A percentile compares a stretch with the other conserved stretches of the same genome.
Conservation (phyloP, 257 asterid genomes). For the Nicotiana benthamiana region DNA sequence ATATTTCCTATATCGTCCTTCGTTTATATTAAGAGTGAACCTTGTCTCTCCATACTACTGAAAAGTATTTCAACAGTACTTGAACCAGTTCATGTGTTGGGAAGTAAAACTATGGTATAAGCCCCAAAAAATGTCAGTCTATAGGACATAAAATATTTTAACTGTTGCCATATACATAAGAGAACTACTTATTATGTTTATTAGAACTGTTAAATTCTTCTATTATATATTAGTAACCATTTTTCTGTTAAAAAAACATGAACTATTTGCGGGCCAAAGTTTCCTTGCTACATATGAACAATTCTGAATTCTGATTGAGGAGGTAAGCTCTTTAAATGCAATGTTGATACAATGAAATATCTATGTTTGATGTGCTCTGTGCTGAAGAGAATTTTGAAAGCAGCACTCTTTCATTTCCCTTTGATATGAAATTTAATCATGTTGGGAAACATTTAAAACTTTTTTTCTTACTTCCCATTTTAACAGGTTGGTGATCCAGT, state of each 20-base stretch:
- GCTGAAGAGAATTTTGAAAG: constrained; percentile 6
- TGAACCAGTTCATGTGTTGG: neutral
- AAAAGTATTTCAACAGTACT: neutral
- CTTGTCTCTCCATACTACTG: neutral
- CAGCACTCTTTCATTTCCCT: neutral
- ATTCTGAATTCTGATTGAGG: neutral
- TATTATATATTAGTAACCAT: neutral
- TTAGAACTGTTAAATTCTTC: neutral
- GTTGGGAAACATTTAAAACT: neutral
- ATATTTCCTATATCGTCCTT: constrained; percentile 1
- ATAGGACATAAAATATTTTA: neutral
- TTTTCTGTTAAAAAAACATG: neutral
- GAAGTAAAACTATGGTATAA: neutral
- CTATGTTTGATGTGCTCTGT: neutral
- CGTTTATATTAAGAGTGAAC: neutral
- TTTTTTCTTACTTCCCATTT: constrained; percentile 1
- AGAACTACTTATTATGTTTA: neutral
- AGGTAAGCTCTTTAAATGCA: neutral
- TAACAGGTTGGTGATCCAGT: constrained; percentile 95
- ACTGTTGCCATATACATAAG: neutral
- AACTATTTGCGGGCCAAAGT: neutral
- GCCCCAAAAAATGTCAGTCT: neutral
- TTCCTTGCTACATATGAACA: neutral
- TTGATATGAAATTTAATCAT: neutral
- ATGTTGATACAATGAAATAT: neutral